Evolutionary conservation across 129 eudicot species (phyloP).

Genomic region (Tagetes erecta): DNA sequence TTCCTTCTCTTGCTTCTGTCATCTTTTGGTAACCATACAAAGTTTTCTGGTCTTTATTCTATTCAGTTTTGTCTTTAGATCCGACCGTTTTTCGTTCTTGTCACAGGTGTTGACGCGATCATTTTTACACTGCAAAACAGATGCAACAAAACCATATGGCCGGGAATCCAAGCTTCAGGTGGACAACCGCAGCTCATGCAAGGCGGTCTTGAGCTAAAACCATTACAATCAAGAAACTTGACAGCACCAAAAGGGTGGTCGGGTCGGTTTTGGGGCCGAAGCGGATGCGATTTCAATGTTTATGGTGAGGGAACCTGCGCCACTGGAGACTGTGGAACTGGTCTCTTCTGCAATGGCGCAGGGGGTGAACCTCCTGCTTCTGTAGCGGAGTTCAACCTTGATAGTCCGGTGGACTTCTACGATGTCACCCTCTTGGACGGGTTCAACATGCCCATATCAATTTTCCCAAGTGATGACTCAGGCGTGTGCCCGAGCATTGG

Average conservation of each 20-base stretch:
- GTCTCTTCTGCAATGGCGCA: conserved; percentile 19
- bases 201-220: conserved; percentile 14
- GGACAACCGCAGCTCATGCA: conserved; percentile 19
- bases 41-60: neutral
- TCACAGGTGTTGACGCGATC: conserved; percentile 5
- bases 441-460: neutral
- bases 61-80: neutral
- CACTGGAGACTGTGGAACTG: conserved; percentile 20
- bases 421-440: conserved; percentile 14
- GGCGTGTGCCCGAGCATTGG: conserved; percentile 11
- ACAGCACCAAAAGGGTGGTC: conserved; percentile 13
- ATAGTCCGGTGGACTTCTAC: conserved; percentile 12
- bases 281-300: conserved; percentile 14
- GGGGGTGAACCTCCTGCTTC: conserved; percentile 9
- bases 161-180: conserved; percentile 13
- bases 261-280: conserved; percentile 17
- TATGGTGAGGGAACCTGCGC: conserved; percentile 20
- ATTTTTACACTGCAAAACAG: conserved; percentile 15
- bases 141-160: conserved; percentile 8
- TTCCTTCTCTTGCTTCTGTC: conserved; percentile 22
- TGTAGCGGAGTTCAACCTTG: conserved; percentile 10
- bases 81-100: neutral
- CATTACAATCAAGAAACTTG: conserved; percentile 6
- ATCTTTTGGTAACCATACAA: conserved; percentile 25
- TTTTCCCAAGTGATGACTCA: conserved; percentile 14